Conservation (phyloP, 2,329 filamentous ascomycete genomes). For the Tothia fuscella region DNA sequence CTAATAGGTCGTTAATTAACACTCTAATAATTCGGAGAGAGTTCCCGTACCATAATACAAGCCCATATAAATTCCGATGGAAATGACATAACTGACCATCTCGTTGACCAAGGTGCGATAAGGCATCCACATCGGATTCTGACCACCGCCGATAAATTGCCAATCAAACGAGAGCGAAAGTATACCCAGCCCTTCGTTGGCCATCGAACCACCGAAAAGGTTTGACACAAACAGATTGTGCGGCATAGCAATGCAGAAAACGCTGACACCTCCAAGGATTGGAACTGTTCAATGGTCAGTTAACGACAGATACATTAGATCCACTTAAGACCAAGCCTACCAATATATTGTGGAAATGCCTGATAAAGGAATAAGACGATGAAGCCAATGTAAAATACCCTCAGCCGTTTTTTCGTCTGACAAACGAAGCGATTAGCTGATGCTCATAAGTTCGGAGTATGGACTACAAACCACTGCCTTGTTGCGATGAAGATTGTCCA, state of each 20-base stretch:
- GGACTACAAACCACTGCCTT: too few species aligned
- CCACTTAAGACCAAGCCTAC: background rate
- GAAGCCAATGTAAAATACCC: conserved; percentile 21
- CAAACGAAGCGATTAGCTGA: too few species aligned
- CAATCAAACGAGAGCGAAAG: conserved; percentile 11
- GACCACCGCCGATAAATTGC: conserved; percentile 10
- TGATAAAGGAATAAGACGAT: conserved; percentile 11
- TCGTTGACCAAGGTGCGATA: conserved; percentile 9
- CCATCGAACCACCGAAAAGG: conserved; percentile 12
- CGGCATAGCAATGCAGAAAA: conserved; percentile 12
- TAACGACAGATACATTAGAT: too few species aligned
- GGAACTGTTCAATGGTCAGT: too few species aligned
- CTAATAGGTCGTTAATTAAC: too few species aligned
- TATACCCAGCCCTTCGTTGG: conserved; percentile 11
- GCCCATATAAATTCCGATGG: conserved; percentile 14
- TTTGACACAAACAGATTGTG: conserved; percentile 11
- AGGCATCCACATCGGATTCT: conserved; percentile 9
- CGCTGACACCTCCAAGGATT: conserved; percentile 7
- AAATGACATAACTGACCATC: conserved; percentile 8
- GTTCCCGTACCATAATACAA: conserved; percentile 12
- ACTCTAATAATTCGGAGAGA: too few species aligned
- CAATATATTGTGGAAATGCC: conserved; percentile 11
- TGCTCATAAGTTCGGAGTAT: too few species aligned
- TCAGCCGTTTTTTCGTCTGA: conserved; percentile 13
- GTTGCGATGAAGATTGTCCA: conserved; percentile 12